Evolutionary conservation across 371 early-diverging fungal genomes (phyloP).

Genomic region (Parasitella parasitica): DNA sequence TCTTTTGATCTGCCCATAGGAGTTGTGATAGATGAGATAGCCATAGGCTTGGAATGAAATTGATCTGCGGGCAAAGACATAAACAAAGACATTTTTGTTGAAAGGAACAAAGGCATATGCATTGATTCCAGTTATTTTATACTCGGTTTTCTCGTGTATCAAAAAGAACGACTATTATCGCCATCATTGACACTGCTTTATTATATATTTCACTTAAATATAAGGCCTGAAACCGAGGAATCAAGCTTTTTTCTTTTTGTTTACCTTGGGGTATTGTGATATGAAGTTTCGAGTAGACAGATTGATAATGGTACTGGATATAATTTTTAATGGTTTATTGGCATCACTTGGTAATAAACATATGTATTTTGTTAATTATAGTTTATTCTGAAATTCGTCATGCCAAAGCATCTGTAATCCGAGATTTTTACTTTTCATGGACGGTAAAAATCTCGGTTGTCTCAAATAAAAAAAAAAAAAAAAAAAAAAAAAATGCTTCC

Average conservation of each 20-base stretch:
- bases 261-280: neutral
- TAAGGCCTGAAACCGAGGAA: conserved; percentile 8
- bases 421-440: neutral
- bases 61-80: conserved; percentile 8
- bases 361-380: neutral
- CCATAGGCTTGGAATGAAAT: conserved; percentile 34
- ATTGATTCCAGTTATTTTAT: conserved; percentile 1
- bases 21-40: conserved; percentile 41
- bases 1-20: conserved; percentile 2
- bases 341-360: neutral
- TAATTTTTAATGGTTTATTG: conserved; percentile 3
- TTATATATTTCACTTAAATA: conserved; percentile 7
- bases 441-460: neutral
- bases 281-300: neutral
- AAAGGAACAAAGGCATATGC: neutral
- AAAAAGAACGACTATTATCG: neutral
- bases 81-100: conserved; percentile 9
- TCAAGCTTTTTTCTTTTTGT: neutral
- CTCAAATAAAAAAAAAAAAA: no score
- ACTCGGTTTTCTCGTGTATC: neutral
- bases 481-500: no score
- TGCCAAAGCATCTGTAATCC: conserved; percentile 5
- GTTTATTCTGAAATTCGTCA: conserved; percentile 9
- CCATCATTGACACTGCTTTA: conserved; percentile 8
- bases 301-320: conserved; percentile 19